These are phyloP conservation scores for Penicillium polonicum DNA, from an alignment of 2,329 filamentous ascomycete genomes.

Conservation along the genomic window DNA sequence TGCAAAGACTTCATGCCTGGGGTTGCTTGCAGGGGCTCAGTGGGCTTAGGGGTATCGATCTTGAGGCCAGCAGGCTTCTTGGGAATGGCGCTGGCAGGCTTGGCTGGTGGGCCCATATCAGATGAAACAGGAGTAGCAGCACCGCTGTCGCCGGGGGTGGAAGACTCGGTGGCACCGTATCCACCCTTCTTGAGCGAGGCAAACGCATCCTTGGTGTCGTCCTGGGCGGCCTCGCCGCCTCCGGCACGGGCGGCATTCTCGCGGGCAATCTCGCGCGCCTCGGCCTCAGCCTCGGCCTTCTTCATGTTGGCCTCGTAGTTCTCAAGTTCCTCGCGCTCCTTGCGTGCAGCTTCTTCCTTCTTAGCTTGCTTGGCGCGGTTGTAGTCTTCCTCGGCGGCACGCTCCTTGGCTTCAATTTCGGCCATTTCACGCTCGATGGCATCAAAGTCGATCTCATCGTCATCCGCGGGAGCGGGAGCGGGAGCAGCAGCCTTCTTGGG, in stretches of 20 bases:
- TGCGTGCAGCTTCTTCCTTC: conserved; percentile 54
- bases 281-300: conserved; percentile 49
- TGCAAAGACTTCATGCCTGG: conserved; percentile 91
- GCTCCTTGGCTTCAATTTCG: conserved; percentile 49
- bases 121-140: conserved; percentile 45
- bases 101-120: conserved; percentile 52
- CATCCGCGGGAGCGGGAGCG: conserved; percentile 30
- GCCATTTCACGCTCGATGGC: conserved; percentile 49
- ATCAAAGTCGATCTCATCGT: conserved; percentile 48
- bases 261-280: conserved; percentile 47
- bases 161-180: conserved; percentile 35
- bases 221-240: conserved; percentile 27
- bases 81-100: conserved; percentile 53
- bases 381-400: conserved; percentile 47
- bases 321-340: conserved; percentile 47
- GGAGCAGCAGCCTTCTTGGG: conserved; percentile 16
- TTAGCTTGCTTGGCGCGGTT: conserved; percentile 77
- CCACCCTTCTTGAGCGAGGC: conserved; percentile 46
- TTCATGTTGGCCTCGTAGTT: conserved; percentile 50
- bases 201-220: conserved; percentile 38
- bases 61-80: conserved; percentile 91
- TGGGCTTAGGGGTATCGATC: conserved; percentile 77
- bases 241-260: conserved; percentile 37
- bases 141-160: conserved; percentile 47
- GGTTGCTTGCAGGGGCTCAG: conserved; percentile 89